These are phyloP conservation scores for Chlamydomonas sphaeroides DNA, from an alignment of 139 green algal species.

Conservation along the genomic window DNA sequence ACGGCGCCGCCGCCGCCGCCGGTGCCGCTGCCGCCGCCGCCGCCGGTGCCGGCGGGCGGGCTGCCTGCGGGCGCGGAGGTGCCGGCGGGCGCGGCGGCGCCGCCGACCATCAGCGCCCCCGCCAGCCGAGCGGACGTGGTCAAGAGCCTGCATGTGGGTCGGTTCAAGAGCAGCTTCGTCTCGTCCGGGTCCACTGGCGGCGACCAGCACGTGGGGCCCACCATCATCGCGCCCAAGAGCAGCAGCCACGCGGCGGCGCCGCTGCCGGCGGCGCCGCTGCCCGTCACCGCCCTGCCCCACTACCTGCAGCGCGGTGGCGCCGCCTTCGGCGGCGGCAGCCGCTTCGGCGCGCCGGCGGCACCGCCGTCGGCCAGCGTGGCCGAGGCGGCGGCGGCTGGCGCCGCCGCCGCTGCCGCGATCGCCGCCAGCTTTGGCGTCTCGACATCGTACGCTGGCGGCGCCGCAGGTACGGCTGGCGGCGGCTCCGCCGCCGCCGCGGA, in stretches of 20 bases:
- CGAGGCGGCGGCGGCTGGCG: background rate
- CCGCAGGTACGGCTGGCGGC: background rate
- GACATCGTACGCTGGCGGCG: too few species aligned
- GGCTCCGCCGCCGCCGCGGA: too few species aligned
- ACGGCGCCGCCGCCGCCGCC: background rate
- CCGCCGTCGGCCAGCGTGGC: background rate
- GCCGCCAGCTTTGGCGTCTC: too few species aligned
- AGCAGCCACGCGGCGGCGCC: background rate
- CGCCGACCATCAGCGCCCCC: background rate
- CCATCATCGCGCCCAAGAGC: conserved; percentile 73
- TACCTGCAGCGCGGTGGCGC: conserved; percentile 62
- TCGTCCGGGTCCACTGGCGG: conserved; percentile 69
- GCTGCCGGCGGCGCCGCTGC: conserved; percentile 63
- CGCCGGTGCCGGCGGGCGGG: background rate
- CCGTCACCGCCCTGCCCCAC: conserved; percentile 69
- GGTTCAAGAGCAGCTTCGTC: conserved; percentile 71
- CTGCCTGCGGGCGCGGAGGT: background rate
- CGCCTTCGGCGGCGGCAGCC: background rate
- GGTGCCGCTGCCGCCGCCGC: conserved; percentile 17
- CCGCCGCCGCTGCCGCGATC: background rate
- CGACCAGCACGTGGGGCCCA: conserved; percentile 55
- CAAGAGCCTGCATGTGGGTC: conserved; percentile 45
- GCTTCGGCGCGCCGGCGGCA: background rate
- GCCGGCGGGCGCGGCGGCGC: background rate
- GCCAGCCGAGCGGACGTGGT: conserved; percentile 41